Evolutionary conservation across 164 flowering plant genomes (phyloP), one percentile per base, ranked within the genome.

Genomic region (Houttuynia cordata): DNA sequence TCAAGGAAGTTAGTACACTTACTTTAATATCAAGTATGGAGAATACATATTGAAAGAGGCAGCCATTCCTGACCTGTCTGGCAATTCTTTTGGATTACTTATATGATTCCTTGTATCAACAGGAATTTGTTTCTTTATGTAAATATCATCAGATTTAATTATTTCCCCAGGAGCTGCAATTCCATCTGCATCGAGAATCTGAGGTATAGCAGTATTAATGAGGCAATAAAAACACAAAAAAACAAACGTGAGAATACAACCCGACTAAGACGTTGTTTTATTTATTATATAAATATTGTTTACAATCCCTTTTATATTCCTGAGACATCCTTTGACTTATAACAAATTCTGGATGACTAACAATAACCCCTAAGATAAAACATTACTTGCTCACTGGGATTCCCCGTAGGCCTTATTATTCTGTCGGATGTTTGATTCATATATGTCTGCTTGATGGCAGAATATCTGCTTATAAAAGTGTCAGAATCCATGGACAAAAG

Each of bases 151-250:
- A 3, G 75, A 72, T 61, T 81, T 79, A 55, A 94, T 80, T 69
- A 80, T 85, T 72, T 88, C 82, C 23, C 97, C 96, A 61, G 99
- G 99, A 62, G 93, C 60, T 65, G 97, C 97, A 61, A 94, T 55
- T 60, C 99, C 99, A 79, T 94, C 99, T 70, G 77, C 77, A 80
- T 91, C 99, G 70, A 94, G 61, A 60, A 82, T 78, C 97, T 93
- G 68, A 10, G 17, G 17, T 12, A 45, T 45, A 30, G 2, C 49
- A 45, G 49, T 10, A 45, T 10, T 17, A 45, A 30, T 30, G 37
- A 30, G 37, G 37, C 37, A 30, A 30, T 6, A 30, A 30, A 30
- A 30, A 30, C 37, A 2, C 37, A 30, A 2, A 30, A 30, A 30
- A 2, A 6, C 37, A 30, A 30, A 30, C 6, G n/a, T n/a, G n/a